Evolutionary conservation across 106 monocot genomes (phyloP), one percentile per base, ranked within the genome.

Genomic region (Apostasia ramifera): DNA sequence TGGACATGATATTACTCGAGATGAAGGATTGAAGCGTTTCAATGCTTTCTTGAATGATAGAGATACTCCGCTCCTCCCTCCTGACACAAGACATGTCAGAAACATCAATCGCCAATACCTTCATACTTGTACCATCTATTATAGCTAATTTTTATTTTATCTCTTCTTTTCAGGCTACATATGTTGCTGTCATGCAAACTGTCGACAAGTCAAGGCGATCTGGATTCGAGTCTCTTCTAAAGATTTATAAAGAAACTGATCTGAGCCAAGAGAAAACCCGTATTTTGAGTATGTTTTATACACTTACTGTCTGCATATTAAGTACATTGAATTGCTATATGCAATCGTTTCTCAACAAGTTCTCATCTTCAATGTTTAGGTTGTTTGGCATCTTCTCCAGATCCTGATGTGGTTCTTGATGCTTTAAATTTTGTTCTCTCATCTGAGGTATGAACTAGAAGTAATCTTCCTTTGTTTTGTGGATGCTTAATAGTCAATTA

Each of bases 1-100:
- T 74, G 92, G 97, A 12, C 89, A 98, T 61, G 79, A 80, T 12
- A 49, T n/a, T 9, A 98, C 92, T 69, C 66, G 66, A 55, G 62
- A 83, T 70, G 97, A 98, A 78, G 97, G 82, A 69, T 9, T 81
- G 44, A 82, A 70, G 68, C 86, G 92, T 44, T 87, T 92, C 58
- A 54, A 61, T 63, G 68, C 70, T 63, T 92, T 83, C 73, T 67
- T 98, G 47, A 70, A 87, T 55, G 97, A 97, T 56, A 75, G 83
- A 69, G 79, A 78, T 47, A 81, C 92, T 42, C 15, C 87, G 12
- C 80, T 89, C 41, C 86, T 98, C 15, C 87, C 84, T 79, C 89
- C 97, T 57, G 92, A 98, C 73, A 89, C 68, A 62, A 84, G 92
- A 83, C 81, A 87, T 79, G 97, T 94, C 26, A 53, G 49, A 67